Percentiles rank a stretch among this genome's conserved stretches.
phyloP scores from a whole-genome alignment of 768 basidiomycete species.

The Suillus ampliporus region DNA sequence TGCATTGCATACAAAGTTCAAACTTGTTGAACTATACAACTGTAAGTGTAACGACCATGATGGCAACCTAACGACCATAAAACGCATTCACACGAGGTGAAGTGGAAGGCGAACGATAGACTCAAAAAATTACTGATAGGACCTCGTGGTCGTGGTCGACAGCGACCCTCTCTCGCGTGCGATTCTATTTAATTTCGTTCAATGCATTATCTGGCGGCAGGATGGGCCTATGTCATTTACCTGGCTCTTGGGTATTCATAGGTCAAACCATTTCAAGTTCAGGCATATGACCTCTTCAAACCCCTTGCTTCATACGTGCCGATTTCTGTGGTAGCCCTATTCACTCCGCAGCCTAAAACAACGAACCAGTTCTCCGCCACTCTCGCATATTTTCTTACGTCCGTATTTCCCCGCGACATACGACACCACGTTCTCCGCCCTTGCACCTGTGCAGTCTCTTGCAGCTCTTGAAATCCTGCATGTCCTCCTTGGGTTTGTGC shows the following conservation, averaged over 20 bases:
- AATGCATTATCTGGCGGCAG: constrained; percentile 75
- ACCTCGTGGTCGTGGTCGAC: not conserved
- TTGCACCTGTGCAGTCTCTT: constrained; percentile 79
- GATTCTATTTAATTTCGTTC: constrained; percentile 74
- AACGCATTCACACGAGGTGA: constrained; percentile 14
- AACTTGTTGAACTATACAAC: too few relatives aligned
- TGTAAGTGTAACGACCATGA: not conserved
- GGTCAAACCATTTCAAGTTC: not conserved
- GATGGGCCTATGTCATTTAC: constrained; percentile 77
- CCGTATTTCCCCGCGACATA: constrained; percentile 49
- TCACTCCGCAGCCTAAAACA: constrained; percentile 22
- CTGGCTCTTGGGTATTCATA: constrained; percentile 53
- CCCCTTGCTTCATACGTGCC: constrained; percentile 33
- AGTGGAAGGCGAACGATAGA: not conserved
- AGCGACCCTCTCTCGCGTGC: constrained; percentile 5
- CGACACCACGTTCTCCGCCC: constrained; percentile 62
- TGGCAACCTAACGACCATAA: not conserved
- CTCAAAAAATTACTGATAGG: not conserved
- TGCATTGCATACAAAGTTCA: too few relatives aligned
- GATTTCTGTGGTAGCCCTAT: constrained; percentile 17
- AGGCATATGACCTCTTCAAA: constrained; percentile 45
- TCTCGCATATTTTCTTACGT: constrained; percentile 38
- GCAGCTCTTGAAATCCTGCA: constrained; percentile 88
- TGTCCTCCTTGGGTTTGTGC: constrained; percentile 77
- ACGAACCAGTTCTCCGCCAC: constrained; percentile 43